Evolutionary conservation across 2,329 filamentous ascomycete genomes (phyloP), one percentile per base, ranked within the genome.

Genomic region (Coniella vitis): DNA sequence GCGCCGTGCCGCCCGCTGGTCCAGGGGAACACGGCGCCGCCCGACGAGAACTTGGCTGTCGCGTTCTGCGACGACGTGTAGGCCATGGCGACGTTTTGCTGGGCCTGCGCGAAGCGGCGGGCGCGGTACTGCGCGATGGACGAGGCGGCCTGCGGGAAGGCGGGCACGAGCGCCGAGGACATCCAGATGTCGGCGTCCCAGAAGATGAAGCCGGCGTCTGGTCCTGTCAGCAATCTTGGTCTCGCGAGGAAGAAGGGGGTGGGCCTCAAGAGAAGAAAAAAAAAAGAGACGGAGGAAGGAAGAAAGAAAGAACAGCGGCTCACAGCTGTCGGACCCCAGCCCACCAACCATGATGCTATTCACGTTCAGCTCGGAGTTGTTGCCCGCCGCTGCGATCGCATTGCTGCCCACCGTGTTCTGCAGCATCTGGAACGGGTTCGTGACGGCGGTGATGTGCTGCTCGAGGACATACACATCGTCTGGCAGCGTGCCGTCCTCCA

Each of bases 401-500:
- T 60, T 61, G n/a, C 56, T 58, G 14, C 61, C 58, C 10, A 63
- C 54, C 9, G 73, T 75, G 38, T 76, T 76, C 50, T 79, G 76
- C 4, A 82, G 62, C 1, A 83, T 61, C 55, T 79, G 75, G 56
- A 73, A 82, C 0, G 76, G 67, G 39, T 77, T 81, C 1, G 74
- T 75, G 19, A 78, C 69, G 1, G 75, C 67, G 7, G 69, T 67
- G 43, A 82, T 76, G n/a, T 59, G 68, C 7, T 70, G 65, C 54
- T 83, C 73, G 38, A 78, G 67, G 14, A 84, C 73, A 45, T 78
- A 70, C 25, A 65, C 61, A 48, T 85, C 78, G 0, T 67, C 49
- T 0, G 82, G 81, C 1, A 87, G 65, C 3, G 69, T 71, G 8
- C 80, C 80, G 37, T 75, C 77, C 1, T 69, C 65, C 40, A 78